These are phyloP conservation scores for Chaetomiaceae sp. DNA, from an alignment of 2,329 filamentous ascomycete species.

Conservation along the genomic window DNA sequence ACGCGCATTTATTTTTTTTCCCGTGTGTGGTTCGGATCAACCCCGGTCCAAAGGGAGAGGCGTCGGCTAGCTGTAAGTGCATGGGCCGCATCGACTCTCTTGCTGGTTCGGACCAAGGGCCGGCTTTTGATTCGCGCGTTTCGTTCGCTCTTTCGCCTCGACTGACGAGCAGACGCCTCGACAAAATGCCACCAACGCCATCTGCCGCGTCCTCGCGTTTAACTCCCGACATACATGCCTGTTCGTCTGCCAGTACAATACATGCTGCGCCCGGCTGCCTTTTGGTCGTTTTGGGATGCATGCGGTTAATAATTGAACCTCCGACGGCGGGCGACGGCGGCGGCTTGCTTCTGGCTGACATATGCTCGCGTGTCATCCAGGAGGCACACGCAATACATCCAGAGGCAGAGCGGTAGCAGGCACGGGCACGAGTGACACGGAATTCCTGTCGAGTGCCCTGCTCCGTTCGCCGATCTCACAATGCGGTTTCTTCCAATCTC, in stretches of 20 bases:
- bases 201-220: conserved; percentile 4
- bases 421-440: background rate
- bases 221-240: background rate
- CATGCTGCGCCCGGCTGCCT: background rate
- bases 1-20: too few species aligned
- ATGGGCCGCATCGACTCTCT: background rate
- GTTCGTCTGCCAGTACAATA: background rate
- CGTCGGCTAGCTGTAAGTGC: background rate
- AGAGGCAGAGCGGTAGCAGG: too few species aligned
- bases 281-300: background rate
- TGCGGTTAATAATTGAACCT: background rate
- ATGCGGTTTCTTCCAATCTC: background rate
- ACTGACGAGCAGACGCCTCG: background rate
- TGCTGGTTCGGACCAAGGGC: conserved; percentile 22
- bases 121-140: conserved; percentile 17
- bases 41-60: conserved; percentile 1
- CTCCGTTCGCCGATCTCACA: background rate
- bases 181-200: conserved; percentile 2
- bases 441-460: conserved; percentile 5
- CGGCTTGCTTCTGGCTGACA: background rate
- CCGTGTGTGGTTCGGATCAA: too few species aligned
- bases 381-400: too few species aligned
- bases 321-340: background rate
- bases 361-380: background rate
- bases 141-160: conserved; percentile 16